Evolutionary conservation across 108 stramenopile genomes (phyloP), one percentile per base, ranked within the genome.

Genomic region (Mediolabrus comicus): DNA sequence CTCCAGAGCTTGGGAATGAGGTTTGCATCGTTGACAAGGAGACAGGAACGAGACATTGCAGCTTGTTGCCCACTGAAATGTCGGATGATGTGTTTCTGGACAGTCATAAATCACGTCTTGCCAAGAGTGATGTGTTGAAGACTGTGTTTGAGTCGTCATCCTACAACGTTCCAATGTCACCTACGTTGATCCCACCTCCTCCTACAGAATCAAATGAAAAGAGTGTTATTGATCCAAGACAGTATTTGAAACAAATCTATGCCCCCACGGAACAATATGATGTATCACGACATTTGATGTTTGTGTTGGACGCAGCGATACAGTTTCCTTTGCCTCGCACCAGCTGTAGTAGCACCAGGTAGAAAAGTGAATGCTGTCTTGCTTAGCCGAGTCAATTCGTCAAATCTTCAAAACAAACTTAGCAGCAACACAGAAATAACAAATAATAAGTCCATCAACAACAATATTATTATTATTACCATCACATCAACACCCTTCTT

Each of bases 241-340:
- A 49, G 46, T 49, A 49, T 22, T 22, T 17, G 8, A 49, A 22
- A 22, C 17, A 6, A 58, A 38, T n/a, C 31, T 43, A 55, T 30
- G 59, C 66, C 30, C 33, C 59, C 3, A 60, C n/a, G 22, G 75
- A 76, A 33, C 75, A 76, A 61, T 62, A 69, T 60, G 75, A 76
- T 52, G 75, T 55, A 2, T 57, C 75, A 11, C 63, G 75, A 34
- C 67, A 76, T 58, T 27, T 76, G 24, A 55, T 76, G 9, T 76
- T 76, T 69, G 62, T 67, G 31, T 38, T 76, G 34, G 67, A 68
- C 64, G 67, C 62, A 13, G 67, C 56, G 16, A 76, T 76, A 53
- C 60, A 55, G 36, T 53, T 67, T 67, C 65, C 65, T 7, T 22
- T 49, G 22, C 46, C 46, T 8, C 46, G 46, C 46, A 49, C n/a